phyloP scores from a whole-genome alignment of 345 rosid genomes.

The Arabis hirsuta region DNA sequence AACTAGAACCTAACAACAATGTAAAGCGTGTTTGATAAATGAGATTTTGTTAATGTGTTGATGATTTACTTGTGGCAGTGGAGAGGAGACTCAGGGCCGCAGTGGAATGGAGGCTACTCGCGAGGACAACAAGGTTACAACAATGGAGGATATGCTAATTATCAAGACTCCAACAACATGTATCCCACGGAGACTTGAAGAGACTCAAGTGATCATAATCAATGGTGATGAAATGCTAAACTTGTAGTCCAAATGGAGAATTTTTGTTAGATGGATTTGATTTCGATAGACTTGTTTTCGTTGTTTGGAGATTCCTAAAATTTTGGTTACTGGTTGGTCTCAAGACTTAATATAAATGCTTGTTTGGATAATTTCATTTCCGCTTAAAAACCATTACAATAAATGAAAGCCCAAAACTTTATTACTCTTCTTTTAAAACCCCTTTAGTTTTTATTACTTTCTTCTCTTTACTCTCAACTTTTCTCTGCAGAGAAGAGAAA shows the following conservation, averaged over 20 bases:
- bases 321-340: conserved; percentile 41
- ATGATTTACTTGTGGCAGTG: conserved; percentile 55
- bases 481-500: not conserved
- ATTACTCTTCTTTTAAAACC: not conserved
- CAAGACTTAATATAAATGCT: conserved; percentile 22
- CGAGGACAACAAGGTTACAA: conserved; percentile 72
- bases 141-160: conserved; percentile 62
- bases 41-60: not conserved
- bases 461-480: not conserved
- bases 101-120: conserved; percentile 76
- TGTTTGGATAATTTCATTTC: conserved; percentile 18
- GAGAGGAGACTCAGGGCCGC: conserved; percentile 69
- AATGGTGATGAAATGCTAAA: conserved; percentile 32
- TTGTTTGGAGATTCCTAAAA: conserved; percentile 28
- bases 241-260: conserved; percentile 33
- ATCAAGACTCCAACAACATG: conserved; percentile 42
- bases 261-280: conserved; percentile 40
- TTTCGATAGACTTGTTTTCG: conserved; percentile 31
- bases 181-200: conserved; percentile 31
- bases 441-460: not conserved
- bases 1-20: not conserved
- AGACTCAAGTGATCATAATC: conserved; percentile 14
- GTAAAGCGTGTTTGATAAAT: not conserved
- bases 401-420: not conserved
- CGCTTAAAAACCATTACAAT: not conserved